phyloP scores from a whole-genome alignment of 2,329 filamentous ascomycete species.

The Colletotrichum phormii region DNA sequence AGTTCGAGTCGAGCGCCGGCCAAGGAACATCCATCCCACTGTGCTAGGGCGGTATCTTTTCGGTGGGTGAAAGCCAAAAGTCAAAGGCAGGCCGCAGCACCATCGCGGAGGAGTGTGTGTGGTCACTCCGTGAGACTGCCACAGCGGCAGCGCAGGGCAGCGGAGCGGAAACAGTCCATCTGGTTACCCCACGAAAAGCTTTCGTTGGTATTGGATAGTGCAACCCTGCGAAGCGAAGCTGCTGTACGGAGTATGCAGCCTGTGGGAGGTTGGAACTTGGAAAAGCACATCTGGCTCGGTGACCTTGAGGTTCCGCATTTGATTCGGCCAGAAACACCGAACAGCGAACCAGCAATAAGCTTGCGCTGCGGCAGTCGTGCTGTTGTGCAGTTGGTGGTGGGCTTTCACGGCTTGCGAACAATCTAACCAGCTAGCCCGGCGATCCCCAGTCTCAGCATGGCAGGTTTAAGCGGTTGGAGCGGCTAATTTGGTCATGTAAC shows the following conservation, averaged over 20 bases:
- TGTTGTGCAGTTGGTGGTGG: neutral
- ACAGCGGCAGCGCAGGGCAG: constrained; percentile 5
- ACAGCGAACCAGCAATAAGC: neutral
- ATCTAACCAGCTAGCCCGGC: neutral
- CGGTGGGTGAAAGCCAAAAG: neutral
- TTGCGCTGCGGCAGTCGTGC: neutral
- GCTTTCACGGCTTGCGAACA: neutral
- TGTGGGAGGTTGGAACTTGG: neutral
- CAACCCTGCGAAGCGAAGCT: neutral
- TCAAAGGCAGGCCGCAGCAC: neutral
- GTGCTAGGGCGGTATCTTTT: neutral
- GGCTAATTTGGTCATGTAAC: constrained; percentile 38
- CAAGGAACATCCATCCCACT: constrained; percentile 14
- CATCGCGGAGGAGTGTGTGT: neutral
- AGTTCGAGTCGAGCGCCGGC: constrained; percentile 17
- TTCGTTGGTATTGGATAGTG: too few species aligned
- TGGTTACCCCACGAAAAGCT: too few species aligned
- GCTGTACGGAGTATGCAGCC: neutral
- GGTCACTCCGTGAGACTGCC: constrained; percentile 3
- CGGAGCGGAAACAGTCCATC: constrained; percentile 1
- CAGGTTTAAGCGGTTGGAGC: constrained; percentile 36
- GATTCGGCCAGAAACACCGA: constrained; percentile 1
- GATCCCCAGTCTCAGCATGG: neutral
- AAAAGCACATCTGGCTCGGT: neutral
- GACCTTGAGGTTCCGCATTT: neutral